Conservation (phyloP, 768 basidiomycete genomes). For the Steccherinum ochraceum region DNA sequence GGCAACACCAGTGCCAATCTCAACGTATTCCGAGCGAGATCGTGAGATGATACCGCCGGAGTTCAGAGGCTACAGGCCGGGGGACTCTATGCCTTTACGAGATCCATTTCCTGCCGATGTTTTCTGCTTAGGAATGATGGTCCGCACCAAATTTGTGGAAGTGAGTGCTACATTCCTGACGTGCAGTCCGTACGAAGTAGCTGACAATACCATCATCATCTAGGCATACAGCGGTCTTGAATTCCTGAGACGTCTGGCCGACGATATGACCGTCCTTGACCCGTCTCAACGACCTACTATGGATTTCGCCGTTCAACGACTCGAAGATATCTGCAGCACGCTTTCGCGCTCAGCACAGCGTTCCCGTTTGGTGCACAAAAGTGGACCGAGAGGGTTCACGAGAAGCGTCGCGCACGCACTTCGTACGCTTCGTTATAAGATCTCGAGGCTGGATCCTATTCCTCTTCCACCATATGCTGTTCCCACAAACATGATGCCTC, state of each 20-base stretch:
- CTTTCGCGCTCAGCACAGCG: neutral
- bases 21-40: conserved; percentile 5
- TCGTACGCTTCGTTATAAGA: neutral
- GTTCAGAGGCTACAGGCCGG: conserved; percentile 7
- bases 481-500: no score
- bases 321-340: neutral
- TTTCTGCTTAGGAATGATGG: conserved; percentile 14
- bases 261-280: conserved; percentile 19
- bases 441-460: neutral
- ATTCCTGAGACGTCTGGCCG: conserved; percentile 20
- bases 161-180: no score
- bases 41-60: conserved; percentile 17
- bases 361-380: neutral
- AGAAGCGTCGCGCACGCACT: neutral
- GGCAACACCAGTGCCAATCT: neutral
- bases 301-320: conserved; percentile 9
- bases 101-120: conserved; percentile 20
- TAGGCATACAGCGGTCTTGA: conserved; percentile 18
- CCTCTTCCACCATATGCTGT: no score
- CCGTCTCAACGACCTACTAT: conserved; percentile 21
- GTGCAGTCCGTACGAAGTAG: no score
- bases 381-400: neutral
- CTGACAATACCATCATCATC: no score
- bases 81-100: no score
- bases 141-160: conserved; percentile 5